Conservation (phyloP, 2,329 filamentous ascomycete species). For the Fusarium agapanthi region DNA sequence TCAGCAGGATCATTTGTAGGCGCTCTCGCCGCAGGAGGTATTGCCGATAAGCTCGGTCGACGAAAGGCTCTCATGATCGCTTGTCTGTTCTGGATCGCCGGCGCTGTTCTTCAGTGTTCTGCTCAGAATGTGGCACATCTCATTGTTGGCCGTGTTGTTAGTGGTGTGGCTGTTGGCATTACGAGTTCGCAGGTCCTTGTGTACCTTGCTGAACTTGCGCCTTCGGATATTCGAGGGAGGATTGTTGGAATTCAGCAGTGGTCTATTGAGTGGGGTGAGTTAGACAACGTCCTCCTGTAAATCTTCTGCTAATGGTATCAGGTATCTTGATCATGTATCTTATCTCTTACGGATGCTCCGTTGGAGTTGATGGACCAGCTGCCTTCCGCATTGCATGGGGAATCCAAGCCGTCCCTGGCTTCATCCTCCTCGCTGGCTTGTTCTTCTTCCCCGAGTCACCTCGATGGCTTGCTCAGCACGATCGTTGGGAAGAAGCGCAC, state of each 20-base stretch:
- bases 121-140: constrained; percentile 65
- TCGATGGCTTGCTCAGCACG: constrained; percentile 69
- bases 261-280: constrained; percentile 69
- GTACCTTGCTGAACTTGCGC: constrained; percentile 73
- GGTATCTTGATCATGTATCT: constrained; percentile 77
- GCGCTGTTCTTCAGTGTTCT: constrained; percentile 67
- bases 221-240: constrained; percentile 64
- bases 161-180: constrained; percentile 72
- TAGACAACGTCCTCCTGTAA: fast-evolving
- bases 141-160: constrained; percentile 66
- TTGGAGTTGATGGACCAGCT: constrained; percentile 59
- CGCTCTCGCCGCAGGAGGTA: constrained; percentile 54
- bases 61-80: constrained; percentile 56
- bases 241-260: constrained; percentile 78
- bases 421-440: constrained; percentile 65
- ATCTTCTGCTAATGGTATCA: constrained; percentile 37
- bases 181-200: constrained; percentile 74
- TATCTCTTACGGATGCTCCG: constrained; percentile 70
- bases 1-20: constrained; percentile 59
- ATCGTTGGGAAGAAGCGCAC: constrained; percentile 65
- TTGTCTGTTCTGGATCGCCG: constrained; percentile 61
- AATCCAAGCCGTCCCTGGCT: constrained; percentile 68
- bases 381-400: constrained; percentile 73
- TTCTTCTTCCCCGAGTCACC: constrained; percentile 70
- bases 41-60: constrained; percentile 57